phyloP scores from a whole-genome alignment of 768 basidiomycete genomes.

The Ramaria sp. region DNA sequence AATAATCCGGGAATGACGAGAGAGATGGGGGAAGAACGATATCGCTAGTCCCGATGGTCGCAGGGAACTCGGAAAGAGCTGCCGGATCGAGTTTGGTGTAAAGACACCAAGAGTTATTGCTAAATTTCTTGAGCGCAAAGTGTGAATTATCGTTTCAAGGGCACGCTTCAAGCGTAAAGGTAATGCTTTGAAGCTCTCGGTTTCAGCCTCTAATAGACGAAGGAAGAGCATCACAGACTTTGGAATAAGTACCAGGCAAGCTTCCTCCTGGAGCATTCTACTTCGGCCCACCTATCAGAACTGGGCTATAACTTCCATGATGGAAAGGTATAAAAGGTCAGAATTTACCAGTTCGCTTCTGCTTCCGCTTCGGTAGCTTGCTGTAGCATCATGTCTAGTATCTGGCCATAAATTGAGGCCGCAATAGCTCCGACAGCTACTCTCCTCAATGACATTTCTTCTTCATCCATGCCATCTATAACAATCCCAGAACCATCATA shows the following conservation, averaged over 20 bases:
- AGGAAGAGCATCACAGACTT: constrained; percentile 14
- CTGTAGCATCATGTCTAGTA: constrained; percentile 49
- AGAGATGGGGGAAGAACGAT: constrained; percentile 58
- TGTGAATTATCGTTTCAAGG: constrained; percentile 23
- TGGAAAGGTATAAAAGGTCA: constrained; percentile 48
- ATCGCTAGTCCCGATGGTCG: constrained; percentile 39
- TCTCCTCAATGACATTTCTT: background rate
- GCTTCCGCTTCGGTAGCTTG: constrained; percentile 62
- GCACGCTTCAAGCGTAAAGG: constrained; percentile 14
- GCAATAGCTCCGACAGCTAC: constrained; percentile 1
- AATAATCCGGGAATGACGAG: constrained; percentile 21
- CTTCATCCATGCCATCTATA: background rate
- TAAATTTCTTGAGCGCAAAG: constrained; percentile 32
- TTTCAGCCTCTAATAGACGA: constrained; percentile 15
- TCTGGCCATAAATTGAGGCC: constrained; percentile 42
- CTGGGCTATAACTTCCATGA: background rate
- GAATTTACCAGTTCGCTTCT: constrained; percentile 87
- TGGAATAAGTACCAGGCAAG: constrained; percentile 9
- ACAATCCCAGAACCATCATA: background rate
- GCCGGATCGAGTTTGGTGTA: constrained; percentile 35
- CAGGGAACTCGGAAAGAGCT: constrained; percentile 34
- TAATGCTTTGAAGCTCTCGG: constrained; percentile 19
- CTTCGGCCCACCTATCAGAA: background rate
- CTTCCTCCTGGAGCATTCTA: background rate
- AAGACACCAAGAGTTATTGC: constrained; percentile 36